These are phyloP conservation scores for Phytophthora litchii DNA, from an alignment of 352 stramenopile species.

Conservation along the genomic window DNA sequence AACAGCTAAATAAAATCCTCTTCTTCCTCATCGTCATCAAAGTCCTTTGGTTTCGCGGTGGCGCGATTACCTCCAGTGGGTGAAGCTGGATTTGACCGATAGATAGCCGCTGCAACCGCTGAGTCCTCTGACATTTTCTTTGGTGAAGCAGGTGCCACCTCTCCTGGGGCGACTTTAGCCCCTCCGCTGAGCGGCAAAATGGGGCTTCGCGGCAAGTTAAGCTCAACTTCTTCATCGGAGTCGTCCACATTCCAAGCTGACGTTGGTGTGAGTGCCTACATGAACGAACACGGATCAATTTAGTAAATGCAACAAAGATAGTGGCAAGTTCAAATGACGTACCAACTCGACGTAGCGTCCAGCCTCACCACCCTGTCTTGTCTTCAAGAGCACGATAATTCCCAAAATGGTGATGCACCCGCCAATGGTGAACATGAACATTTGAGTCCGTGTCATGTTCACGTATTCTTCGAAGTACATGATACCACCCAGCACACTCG, in stretches of 20 bases:
- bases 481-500: conserved; percentile 89
- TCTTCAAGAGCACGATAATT: conserved; percentile 80
- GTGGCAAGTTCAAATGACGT: conserved; percentile 11
- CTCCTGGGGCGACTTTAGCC: conserved; percentile 29
- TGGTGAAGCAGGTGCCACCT: conserved; percentile 7
- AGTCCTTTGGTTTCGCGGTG: conserved; percentile 26
- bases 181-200: conserved; percentile 7
- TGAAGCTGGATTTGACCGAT: conserved; percentile 25
- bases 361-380: conserved; percentile 45
- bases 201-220: conserved; percentile 59
- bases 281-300: not conserved
- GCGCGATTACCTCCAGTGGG: conserved; percentile 29
- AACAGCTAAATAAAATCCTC: conserved; percentile 67
- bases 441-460: conserved; percentile 77
- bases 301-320: not conserved
- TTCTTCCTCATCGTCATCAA: conserved; percentile 65
- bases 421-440: conserved; percentile 83
- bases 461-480: conserved; percentile 94
- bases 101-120: conserved; percentile 27
- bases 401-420: conserved; percentile 77
- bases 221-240: conserved; percentile 81
- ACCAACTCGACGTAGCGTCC: conserved; percentile 76
- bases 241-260: conserved; percentile 83
- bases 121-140: conserved; percentile 27
- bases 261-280: conserved; percentile 73